Conservation (phyloP, 2,329 filamentous ascomycete genomes). For the Colletotrichum orbiculare region DNA sequence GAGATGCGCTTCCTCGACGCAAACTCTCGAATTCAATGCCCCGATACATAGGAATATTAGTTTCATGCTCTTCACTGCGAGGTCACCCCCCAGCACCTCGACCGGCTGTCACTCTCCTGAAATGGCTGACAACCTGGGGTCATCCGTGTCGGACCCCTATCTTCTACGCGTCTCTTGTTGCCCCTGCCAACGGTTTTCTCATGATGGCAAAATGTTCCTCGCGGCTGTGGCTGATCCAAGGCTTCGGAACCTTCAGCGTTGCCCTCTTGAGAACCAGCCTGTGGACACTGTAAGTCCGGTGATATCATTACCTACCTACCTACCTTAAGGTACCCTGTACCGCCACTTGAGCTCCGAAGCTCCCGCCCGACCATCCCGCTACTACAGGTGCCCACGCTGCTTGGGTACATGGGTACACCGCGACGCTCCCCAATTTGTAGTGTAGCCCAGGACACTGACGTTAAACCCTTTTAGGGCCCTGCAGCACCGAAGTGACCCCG, state of each 20-base stretch:
- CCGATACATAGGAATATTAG: neutral
- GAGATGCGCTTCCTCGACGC: no score
- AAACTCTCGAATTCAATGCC: slow-evolving; percentile 9
- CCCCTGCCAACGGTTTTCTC: no score
- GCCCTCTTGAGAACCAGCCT: no score
- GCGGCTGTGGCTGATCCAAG: no score
- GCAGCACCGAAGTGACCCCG: slow-evolving; percentile 13
- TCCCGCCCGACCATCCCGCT: slow-evolving; percentile 28
- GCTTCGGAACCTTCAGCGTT: no score
- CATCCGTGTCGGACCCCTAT: slow-evolving; percentile 16
- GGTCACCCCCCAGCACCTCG: slow-evolving; percentile 5
- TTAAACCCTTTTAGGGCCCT: slow-evolving; percentile 15
- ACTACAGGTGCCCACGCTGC: slow-evolving; percentile 1
- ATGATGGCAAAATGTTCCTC: no score
- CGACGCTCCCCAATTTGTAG: no score
- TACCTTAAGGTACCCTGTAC: neutral
- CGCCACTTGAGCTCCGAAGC: slow-evolving; percentile 29
- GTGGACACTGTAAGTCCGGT: neutral
- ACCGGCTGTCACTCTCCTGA: slow-evolving; percentile 8
- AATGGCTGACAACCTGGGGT: slow-evolving; percentile 22
- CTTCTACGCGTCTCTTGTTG: no score
- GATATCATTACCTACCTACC: neutral
- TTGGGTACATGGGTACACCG: no score
- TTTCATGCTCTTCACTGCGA: slow-evolving; percentile 8
- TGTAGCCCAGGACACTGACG: neutral